Conservation (phyloP, 2,329 filamentous ascomycete species). For the Pseudogymnoascus sp. region DNA sequence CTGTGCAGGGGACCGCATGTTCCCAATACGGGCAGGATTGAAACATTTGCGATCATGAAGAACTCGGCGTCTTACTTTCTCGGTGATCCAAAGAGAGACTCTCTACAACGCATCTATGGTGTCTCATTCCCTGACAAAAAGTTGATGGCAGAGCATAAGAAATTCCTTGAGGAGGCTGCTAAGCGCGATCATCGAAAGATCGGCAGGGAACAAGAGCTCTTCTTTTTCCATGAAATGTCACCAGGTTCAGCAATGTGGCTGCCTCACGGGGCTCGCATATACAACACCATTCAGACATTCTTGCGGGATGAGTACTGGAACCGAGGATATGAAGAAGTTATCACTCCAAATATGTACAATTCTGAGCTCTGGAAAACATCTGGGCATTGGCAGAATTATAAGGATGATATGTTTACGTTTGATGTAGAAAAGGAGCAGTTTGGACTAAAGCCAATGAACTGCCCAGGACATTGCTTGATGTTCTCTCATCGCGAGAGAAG, state of each 20-base stretch:
- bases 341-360: slow-evolving; percentile 95
- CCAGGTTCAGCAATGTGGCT: slow-evolving; percentile 90
- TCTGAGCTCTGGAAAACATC: slow-evolving; percentile 88
- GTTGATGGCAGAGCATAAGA: slow-evolving; percentile 83
- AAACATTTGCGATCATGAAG: slow-evolving; percentile 91
- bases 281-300: slow-evolving; percentile 78
- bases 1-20: slow-evolving; percentile 93
- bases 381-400: slow-evolving; percentile 89
- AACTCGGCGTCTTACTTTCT: slow-evolving; percentile 76
- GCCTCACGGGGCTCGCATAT: slow-evolving; percentile 87
- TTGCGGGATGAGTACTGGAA: slow-evolving; percentile 85
- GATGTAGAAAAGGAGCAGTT: slow-evolving; percentile 75
- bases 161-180: slow-evolving; percentile 94
- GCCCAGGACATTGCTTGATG: slow-evolving; percentile 86
- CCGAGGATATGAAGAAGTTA: slow-evolving; percentile 90
- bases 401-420: slow-evolving; percentile 94
- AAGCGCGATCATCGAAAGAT: slow-evolving; percentile 94
- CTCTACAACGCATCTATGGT: slow-evolving; percentile 91
- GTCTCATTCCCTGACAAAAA: slow-evolving; percentile 97
- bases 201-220: slow-evolving; percentile 91
- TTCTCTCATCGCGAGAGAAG: slow-evolving; percentile 78
- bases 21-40: slow-evolving; percentile 85
- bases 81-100: slow-evolving; percentile 88
- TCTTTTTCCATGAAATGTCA: slow-evolving; percentile 93
- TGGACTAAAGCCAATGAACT: slow-evolving; percentile 97